These are phyloP conservation scores for Candida broadrunensis DNA, from an alignment of 805 yeast genomes.

Conservation along the genomic window DNA sequence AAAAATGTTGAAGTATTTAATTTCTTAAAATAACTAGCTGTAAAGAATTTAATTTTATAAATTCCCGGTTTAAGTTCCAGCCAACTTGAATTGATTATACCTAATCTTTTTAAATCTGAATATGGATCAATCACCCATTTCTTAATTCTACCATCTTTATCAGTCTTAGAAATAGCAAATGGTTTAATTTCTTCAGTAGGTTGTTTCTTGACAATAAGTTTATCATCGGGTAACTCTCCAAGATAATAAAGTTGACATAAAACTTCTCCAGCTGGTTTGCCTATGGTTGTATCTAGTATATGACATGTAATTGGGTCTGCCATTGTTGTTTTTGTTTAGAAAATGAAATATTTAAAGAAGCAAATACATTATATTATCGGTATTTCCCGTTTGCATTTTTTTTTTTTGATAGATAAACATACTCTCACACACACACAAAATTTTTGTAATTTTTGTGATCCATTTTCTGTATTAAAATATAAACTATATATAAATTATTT, in stretches of 20 bases:
- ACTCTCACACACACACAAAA: too few species aligned
- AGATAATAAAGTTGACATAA: conserved; percentile 55
- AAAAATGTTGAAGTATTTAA: conserved; percentile 58
- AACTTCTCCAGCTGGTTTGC: conserved; percentile 81
- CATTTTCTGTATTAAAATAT: too few species aligned
- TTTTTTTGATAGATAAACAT: too few species aligned
- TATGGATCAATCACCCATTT: conserved; percentile 57
- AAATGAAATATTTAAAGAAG: too few species aligned
- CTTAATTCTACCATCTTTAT: conserved; percentile 76
- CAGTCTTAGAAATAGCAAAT: conserved; percentile 69
- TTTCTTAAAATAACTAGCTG: conserved; percentile 58
- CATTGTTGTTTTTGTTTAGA: too few species aligned
- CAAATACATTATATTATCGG: too few species aligned
- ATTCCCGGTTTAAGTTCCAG: conserved; percentile 52
- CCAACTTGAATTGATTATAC: conserved; percentile 32
- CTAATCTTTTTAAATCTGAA: conserved; percentile 10
- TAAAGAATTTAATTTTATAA: conserved; percentile 74
- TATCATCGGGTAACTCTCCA: conserved; percentile 16
- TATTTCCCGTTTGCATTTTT: too few species aligned
- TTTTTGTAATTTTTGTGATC: too few species aligned
- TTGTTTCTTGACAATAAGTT: conserved; percentile 20
- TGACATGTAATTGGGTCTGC: conserved; percentile 78
- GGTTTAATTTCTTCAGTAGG: conserved; percentile 31
- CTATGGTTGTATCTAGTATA: conserved; percentile 77
- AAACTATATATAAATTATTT: not conserved